Base-by-base conservation (phyloP, 495 filamentous ascomycete genomes). In the Copromyces sp. region DNA sequence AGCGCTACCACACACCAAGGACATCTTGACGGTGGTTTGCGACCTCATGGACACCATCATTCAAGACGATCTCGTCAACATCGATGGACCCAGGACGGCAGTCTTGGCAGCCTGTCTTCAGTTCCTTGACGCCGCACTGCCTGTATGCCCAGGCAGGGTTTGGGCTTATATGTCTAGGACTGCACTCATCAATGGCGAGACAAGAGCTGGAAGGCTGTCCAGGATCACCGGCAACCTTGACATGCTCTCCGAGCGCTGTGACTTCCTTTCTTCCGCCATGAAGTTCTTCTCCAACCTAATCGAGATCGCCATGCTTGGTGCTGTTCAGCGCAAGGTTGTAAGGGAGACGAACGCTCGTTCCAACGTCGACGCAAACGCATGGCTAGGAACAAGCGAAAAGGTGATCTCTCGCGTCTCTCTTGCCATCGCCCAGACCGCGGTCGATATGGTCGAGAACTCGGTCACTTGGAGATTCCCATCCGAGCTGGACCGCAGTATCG, bases 131-230 rank as follows among this genome's bases (percentile, higher is more conserved):
- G 89, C 88, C 24, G 81, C 95, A 11, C 78, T 93, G 4, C 82
- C 85, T 7, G 82, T 96, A n/a, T 83, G 90, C 37, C 94, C 95
- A 4, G 90, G 89, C 61, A 84, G 94, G 72, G 89, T 97, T 3
- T 99, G 95, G 95, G 92, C 94, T 4, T 93, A 94, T 77, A 88
- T 99, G 77, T 87, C 91, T 6, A 86, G 93, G 69, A 96, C 92
- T 78, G 86, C 86, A 53, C 85, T 99, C 35, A 85, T 98, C 68
- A 91, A 90, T 42, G 85, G 87, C 38, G 88, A 92, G 77, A 88
- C 91, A 3, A 88, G 89, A 74, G 91, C 91, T 14, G 91, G 94
- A 14, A 86, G 90, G 68, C 86, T 98, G 73, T 85, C 89, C 35
- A 87, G 87, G 39, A 89, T 98, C 74, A 84, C 96, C 12, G 91